Base-by-base conservation (phyloP, 495 filamentous ascomycete species). In the Podospora appendiculata region DNA sequence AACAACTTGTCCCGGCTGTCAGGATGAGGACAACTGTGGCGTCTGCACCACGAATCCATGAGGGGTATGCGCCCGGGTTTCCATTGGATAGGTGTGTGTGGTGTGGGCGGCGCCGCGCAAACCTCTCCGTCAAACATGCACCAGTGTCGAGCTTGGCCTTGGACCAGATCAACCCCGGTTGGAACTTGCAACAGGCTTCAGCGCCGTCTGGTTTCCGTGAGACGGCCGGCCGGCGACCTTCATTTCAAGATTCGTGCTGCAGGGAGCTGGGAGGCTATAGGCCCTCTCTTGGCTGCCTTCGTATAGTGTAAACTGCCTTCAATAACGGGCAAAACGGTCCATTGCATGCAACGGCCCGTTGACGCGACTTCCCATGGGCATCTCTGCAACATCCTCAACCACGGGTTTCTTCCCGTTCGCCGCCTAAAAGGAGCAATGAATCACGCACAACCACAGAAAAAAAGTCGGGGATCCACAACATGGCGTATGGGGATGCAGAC, bases 321-420 rank as follows among this genome's bases (percentile, higher is more conserved):
- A 41, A 48, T 48, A 48, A 50, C 42, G 33, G 46, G 19, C 25
- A 44, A 50, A 50, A 52, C 43, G 32, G 49, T 39, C 34, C 44
- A 42, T 4, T 35, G 39, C 43, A 48, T 51, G 48, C 48, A 58
- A 53, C 54, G 47, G 52, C 48, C 50, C 45, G 50, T 58, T 51
- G 32, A 56, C 44, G 45, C 45, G 40, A 14, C 17, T 25, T 13
- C 19, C 7, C 12, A 42, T 42, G 8, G 7, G 8, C 11, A 45
- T n/a, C 17, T n/a, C 25, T 32, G 8, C 17, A 25, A 8, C 16
- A 16, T 14, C 4, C 12, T 43, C 43, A 45, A 9, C 17, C 13
- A 12, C 43, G 19, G 6, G 25, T 45, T 13, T 32, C 19, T 32
- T 10, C 16, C 14, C 12, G 12, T 16, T 12, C 19, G 11, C 11